These are phyloP conservation scores for Terfezia boudieri DNA, from an alignment of 495 filamentous ascomycete species.

Conservation along the genomic window DNA sequence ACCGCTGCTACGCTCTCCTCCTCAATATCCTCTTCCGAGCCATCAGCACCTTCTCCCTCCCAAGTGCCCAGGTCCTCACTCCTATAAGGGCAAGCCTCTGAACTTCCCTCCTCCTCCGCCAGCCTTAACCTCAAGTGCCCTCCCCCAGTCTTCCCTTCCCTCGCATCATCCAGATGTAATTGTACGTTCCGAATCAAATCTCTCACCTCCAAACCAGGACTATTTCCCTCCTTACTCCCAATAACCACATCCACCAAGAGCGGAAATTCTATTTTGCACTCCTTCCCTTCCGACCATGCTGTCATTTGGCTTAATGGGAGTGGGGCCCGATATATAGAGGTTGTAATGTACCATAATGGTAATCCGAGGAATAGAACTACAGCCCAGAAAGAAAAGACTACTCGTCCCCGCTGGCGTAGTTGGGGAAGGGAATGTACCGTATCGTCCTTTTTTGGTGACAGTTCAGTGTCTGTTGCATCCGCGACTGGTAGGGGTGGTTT, in stretches of 20 bases:
- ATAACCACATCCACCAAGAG: constrained; percentile 33
- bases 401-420: constrained; percentile 39
- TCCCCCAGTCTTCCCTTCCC: neutral
- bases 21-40: constrained; percentile 5
- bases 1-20: constrained; percentile 38
- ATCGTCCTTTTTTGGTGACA: too few relatives aligned
- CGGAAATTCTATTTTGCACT: constrained; percentile 72
- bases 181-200: neutral
- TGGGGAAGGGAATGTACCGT: constrained; percentile 30
- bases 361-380: constrained; percentile 67
- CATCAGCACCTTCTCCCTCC: too few relatives aligned
- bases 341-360: constrained; percentile 95
- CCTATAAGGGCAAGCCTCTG: neutral
- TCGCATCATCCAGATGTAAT: neutral
- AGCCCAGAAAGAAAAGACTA: constrained; percentile 79
- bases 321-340: constrained; percentile 70
- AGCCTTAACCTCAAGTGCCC: neutral
- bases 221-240: neutral
- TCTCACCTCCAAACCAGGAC: neutral
- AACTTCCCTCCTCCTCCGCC: neutral
- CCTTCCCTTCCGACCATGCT: constrained; percentile 79
- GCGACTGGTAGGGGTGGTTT: too few relatives aligned
- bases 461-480: too few relatives aligned
- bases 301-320: constrained; percentile 74
- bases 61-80: too few relatives aligned